Conservation (phyloP, 208 protist species). For the Herpetomonas samuelpessoai region DNA sequence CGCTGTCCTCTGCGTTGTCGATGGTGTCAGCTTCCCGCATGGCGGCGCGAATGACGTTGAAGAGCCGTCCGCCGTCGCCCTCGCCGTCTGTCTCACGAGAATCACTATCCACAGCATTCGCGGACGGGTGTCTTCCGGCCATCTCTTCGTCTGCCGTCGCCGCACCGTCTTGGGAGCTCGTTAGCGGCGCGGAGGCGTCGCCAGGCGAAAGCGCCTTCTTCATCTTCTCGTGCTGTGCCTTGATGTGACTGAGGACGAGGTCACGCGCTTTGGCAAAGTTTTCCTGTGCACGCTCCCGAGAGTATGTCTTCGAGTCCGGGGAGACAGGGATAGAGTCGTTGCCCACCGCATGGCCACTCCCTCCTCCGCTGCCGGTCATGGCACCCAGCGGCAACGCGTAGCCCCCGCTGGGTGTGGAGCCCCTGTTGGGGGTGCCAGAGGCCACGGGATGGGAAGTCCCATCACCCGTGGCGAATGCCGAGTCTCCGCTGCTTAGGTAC, state of each 20-base stretch:
- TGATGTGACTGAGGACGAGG: neutral
- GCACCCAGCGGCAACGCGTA: neutral
- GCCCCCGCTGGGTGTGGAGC: neutral
- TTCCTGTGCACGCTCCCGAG: neutral
- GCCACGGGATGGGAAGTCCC: no score
- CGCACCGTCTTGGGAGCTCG: neutral
- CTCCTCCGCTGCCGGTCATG: no score
- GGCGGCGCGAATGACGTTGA: neutral
- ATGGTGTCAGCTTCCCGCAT: conserved; percentile 3
- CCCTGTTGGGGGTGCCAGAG: no score
- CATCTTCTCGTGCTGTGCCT: neutral
- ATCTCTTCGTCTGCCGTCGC: neutral
- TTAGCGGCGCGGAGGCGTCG: neutral
- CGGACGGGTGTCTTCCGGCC: neutral
- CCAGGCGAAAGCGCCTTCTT: neutral
- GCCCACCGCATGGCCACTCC: neutral
- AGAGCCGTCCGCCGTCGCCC: neutral
- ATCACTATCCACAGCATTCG: neutral
- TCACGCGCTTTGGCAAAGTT: neutral
- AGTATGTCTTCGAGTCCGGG: neutral
- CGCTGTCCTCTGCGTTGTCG: conserved; percentile 4
- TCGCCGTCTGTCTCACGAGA: no score
- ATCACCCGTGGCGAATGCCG: neutral
- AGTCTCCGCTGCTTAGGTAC: neutral
- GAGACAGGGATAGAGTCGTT: neutral